Base-by-base conservation (phyloP, 2,329 filamentous ascomycete genomes). In the Colletotrichum sp. region DNA sequence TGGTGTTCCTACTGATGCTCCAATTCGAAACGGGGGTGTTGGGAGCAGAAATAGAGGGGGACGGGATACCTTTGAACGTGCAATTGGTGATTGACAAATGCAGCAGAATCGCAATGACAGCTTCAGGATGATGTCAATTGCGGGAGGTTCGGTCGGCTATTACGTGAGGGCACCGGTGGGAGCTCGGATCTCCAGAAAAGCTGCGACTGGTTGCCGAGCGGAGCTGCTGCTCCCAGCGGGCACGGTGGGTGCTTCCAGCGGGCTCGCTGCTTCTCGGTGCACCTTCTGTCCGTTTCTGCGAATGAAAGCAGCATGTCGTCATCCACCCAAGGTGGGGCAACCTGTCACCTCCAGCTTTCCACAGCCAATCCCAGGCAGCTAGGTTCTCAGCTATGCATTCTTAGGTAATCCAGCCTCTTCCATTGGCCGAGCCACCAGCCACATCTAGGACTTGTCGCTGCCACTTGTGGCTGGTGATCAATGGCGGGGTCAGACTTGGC, bases 41-140 rank as follows among this genome's bases (percentile, higher is more conserved):
- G 16, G 18, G 18, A 12, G 21, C 13, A 16, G n/a, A 43, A 58
- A 47, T n/a, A 8, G 7, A 58, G 55, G 34, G 16, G 12, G 13
- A 16, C 9, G 61, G 7, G 4, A 43, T 63, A 74, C 63, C 57
- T 72, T 72, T 66, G n/a, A 72, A 62, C 73, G 75, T 58, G 54
- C 24, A 57, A 59, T 80, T 81, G 75, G 36, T 47, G 63, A 68
- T 76, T 74, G 72, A 73, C 73, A 75, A 65, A 47, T 63, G 57
- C 43, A 51, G n/a, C 43, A 51, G 16, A 31, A 7, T 29, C 13
- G 57, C 55, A 38, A 59, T 57, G 36, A 54, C 36, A 61, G 43
- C 38, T 55, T 57, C 43, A 67, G 55, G 16, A 72, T 74, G 72
- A 74, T 74, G 72, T 74, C 72, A 74, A 72, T 67, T 67, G 68